Evolutionary conservation across 495 filamentous ascomycete genomes (phyloP).

Genomic region (Aspergillus haitiensis): DNA sequence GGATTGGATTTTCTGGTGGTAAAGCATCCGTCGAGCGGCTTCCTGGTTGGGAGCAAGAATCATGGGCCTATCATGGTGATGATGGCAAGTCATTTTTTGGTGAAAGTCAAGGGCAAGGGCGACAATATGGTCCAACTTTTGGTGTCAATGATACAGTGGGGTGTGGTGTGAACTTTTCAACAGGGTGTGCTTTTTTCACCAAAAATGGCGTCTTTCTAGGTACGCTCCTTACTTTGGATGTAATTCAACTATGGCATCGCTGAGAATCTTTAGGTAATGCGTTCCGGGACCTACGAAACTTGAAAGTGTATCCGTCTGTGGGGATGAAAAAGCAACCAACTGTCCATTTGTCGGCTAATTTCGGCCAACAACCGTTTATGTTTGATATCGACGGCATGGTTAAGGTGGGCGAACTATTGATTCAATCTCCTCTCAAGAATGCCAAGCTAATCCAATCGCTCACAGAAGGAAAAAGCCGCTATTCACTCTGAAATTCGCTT

Average conservation of each 20-base stretch:
- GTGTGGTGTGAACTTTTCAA: constrained; percentile 91
- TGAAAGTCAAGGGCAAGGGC: constrained; percentile 63
- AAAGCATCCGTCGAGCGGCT: constrained; percentile 76
- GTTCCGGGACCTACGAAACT: constrained; percentile 72
- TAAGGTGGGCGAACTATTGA: constrained; percentile 48
- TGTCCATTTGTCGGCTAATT: constrained; percentile 84
- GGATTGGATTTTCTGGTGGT: constrained; percentile 79
- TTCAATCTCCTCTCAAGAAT: no score
- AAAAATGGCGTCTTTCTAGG: constrained; percentile 84
- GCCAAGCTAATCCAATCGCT: constrained; percentile 19
- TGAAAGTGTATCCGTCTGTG: constrained; percentile 77
- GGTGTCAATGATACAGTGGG: constrained; percentile 78
- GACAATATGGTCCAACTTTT: constrained; percentile 74
- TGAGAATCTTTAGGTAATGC: constrained; percentile 60
- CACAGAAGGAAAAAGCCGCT: constrained; percentile 60
- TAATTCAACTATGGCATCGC: background rate
- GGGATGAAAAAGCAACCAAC: constrained; percentile 85
- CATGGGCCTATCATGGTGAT: constrained; percentile 97
- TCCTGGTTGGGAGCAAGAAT: constrained; percentile 93
- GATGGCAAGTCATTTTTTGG: constrained; percentile 86
- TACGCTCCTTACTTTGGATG: constrained; percentile 38
- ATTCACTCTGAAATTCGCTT: constrained; percentile 57
- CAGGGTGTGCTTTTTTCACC: constrained; percentile 86
- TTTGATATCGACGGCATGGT: constrained; percentile 93
- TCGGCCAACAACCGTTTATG: constrained; percentile 85